Percentiles rank a stretch among this genome's conserved stretches.
Evolutionary conservation across 1,284 basidiomycete genomes (phyloP).

Genomic region (Thelephora terrestris): DNA sequence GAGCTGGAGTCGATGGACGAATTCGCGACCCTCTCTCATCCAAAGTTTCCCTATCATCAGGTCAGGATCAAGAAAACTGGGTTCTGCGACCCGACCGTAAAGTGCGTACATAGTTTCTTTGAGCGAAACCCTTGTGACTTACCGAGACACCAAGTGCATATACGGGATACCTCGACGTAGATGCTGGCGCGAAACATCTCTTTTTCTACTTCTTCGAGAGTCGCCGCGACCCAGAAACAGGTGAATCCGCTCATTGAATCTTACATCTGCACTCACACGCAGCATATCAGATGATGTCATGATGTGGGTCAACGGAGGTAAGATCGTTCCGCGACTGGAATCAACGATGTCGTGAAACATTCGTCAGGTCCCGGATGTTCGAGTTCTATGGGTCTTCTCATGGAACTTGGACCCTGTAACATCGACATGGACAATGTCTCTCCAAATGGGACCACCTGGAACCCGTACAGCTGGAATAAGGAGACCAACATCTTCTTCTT

Average conservation of each 20-base stretch:
- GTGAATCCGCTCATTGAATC: slow-evolving; percentile 10
- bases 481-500: slow-evolving; percentile 65
- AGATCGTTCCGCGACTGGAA: background rate
- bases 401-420: slow-evolving; percentile 40
- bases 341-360: background rate
- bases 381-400: slow-evolving; percentile 54
- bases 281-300: slow-evolving; percentile 43
- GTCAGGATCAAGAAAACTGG: slow-evolving; percentile 51
- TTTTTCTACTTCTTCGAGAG: slow-evolving; percentile 88
- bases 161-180: slow-evolving; percentile 56
- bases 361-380: slow-evolving; percentile 50
- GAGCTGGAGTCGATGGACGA: slow-evolving; percentile 24
- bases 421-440: slow-evolving; percentile 41
- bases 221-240: slow-evolving; percentile 49
- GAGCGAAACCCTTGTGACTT: background rate
- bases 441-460: slow-evolving; percentile 44
- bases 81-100: slow-evolving; percentile 58
- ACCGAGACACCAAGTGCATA: slow-evolving; percentile 31
- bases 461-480: slow-evolving; percentile 55
- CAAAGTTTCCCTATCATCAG: slow-evolving; percentile 38
- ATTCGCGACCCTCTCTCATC: slow-evolving; percentile 36
- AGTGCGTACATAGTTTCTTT: slow-evolving; percentile 23
- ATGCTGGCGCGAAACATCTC: slow-evolving; percentile 48
- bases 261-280: background rate
- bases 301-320: slow-evolving; percentile 67